Percentiles rank a stretch among this genome's conserved stretches.
Conservation (phyloP, 2,329 filamentous ascomycete species). For the Claviceps paspali region DNA sequence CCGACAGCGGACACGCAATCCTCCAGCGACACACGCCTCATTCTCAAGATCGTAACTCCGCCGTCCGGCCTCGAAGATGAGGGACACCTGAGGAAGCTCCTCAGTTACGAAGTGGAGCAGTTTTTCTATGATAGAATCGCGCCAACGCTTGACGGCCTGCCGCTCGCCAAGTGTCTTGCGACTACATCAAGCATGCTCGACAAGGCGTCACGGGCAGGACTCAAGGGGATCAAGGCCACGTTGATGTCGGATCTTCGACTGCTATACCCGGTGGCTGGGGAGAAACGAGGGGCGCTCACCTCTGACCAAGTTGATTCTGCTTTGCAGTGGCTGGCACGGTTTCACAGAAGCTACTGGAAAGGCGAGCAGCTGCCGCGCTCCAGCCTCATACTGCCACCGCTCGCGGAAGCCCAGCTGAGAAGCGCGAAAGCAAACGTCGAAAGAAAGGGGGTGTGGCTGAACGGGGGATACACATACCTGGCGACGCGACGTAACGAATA, state of each 20-base stretch:
- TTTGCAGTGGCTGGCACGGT: slow-evolving; percentile 46
- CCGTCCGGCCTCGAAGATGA: slow-evolving; percentile 31
- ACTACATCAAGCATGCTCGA: slow-evolving; percentile 21
- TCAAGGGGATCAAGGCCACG: slow-evolving; percentile 32
- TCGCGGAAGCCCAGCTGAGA: slow-evolving; percentile 31
- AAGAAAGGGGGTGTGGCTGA: slow-evolving; percentile 36
- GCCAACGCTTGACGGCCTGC: slow-evolving; percentile 27
- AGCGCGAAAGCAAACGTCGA: slow-evolving; percentile 4
- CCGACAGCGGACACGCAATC: neutral
- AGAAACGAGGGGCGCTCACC: slow-evolving; percentile 33
- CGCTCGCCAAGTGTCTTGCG: slow-evolving; percentile 34
- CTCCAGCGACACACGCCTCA: slow-evolving; percentile 20
- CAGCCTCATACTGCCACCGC: slow-evolving; percentile 34
- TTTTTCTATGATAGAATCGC: slow-evolving; percentile 46
- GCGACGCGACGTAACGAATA: slow-evolving; percentile 46
- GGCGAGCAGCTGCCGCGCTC: slow-evolving; percentile 10
- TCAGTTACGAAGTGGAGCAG: slow-evolving; percentile 53
- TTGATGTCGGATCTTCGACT: slow-evolving; percentile 40
- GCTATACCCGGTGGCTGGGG: slow-evolving; percentile 39
- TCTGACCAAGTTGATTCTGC: slow-evolving; percentile 34
- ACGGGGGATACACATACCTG: slow-evolving; percentile 56
- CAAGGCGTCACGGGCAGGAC: slow-evolving; percentile 13
- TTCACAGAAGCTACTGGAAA: slow-evolving; percentile 41
- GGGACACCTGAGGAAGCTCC: slow-evolving; percentile 48
- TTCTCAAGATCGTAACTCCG: slow-evolving; percentile 46